Base-by-base conservation (phyloP, 148 eudicot genomes). In the Diospyros kaki region DNA sequence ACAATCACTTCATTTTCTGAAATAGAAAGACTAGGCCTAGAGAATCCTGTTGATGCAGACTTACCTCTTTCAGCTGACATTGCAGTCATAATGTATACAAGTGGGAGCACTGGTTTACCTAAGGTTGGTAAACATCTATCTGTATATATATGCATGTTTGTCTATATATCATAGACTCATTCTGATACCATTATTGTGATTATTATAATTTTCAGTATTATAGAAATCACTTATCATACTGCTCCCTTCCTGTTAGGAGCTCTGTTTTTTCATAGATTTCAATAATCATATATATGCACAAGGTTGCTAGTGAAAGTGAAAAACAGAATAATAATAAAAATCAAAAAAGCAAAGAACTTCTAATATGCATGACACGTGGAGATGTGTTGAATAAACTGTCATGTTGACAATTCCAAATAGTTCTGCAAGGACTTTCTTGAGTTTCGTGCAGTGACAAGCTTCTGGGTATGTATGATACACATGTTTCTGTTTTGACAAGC, bases 91-190 rank as follows among this genome's bases (percentile, higher is more conserved):
- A 92, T 94, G 97, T 94, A 94, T 66, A 94, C 97, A 68, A 90
- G 97, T 78, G 98, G 98, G 76, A 94, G 98, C 83, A 94, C 98
- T 40, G 98, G 98, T 54, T 81, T 90, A 84, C 97, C 96, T 9
- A 94, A 94, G 90, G 97, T 94, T 81, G 58, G 89, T 76, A 75
- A 3, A 44, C 77, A 28, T 28, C 28, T 28, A 28, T 28, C 28
- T 28, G 28, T 28, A 28, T 28, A 28, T 28, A 28, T 28, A 28
- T 28, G 28, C 28, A 28, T 28, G 28, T 28, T 28, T 28, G 28
- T 28, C 28, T 28, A 28, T 28, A 28, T 28, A 28, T 28, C 28
- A 28, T 28, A 28, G 28, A 28, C 28, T 28, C 28, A 28, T 28
- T 28, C 28, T 28, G 28, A 28, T 28, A 28, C 28, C 28, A 28